Percentiles rank a stretch among this genome's conserved stretches.
phyloP scores from a whole-genome alignment of 306 rosid species.

The Mimosa bimucronata region DNA sequence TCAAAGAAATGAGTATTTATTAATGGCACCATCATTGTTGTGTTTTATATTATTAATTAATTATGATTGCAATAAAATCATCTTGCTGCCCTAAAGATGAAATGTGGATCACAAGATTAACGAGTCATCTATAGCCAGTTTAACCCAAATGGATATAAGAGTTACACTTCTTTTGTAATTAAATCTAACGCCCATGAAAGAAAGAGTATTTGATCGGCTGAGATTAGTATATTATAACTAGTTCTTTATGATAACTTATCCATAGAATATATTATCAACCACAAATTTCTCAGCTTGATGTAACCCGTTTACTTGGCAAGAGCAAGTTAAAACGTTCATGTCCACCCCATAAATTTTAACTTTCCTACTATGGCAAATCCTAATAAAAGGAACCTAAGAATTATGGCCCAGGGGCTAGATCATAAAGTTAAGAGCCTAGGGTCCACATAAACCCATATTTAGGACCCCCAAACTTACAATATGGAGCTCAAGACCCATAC shows the following conservation, averaged over 20 bases:
- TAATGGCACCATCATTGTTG: background rate
- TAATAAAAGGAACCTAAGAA: background rate
- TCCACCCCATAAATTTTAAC: conserved; percentile 8
- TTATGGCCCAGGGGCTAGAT: background rate
- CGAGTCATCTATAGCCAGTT: conserved; percentile 16
- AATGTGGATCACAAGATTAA: background rate
- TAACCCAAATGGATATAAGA: background rate
- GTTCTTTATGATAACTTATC: conserved; percentile 10
- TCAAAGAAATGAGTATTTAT: background rate
- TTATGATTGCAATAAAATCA: background rate
- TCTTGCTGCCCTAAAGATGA: conserved; percentile 5
- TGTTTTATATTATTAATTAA: background rate
- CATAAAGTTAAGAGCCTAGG: background rate
- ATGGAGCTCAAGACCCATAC: background rate
- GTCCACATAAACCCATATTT: background rate
- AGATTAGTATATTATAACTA: conserved; percentile 9
- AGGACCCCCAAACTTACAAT: background rate
- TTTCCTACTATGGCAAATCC: conserved; percentile 6
- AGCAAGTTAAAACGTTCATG: conserved; percentile 8
- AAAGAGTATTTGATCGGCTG: background rate
- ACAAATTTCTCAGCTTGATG: conserved; percentile 25
- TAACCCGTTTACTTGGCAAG: background rate
- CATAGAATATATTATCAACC: conserved; percentile 10
- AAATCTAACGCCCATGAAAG: conserved; percentile 10
- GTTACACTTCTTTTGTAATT: conserved; percentile 14